Base-by-base conservation (phyloP, 73 alveolate genomes). In the Effrenium voratum region DNA sequence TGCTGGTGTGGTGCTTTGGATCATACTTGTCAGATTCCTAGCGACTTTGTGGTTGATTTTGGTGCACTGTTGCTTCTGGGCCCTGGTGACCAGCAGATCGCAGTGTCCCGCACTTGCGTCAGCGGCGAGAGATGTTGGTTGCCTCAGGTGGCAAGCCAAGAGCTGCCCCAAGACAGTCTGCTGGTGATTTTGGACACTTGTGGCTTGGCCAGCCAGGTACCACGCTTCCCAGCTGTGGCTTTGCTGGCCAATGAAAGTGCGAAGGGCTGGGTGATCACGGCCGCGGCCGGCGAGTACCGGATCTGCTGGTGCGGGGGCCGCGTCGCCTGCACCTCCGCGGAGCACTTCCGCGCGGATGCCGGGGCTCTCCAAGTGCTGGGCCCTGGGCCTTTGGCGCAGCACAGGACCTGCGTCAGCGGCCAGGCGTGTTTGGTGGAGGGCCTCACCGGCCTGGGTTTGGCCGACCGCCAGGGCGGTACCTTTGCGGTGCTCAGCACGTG, bases 131-230 rank as follows among this genome's bases (percentile, higher is more conserved):
- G 60, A 59, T 66, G 94, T 43, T 44, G 63, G 15, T 28, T 59
- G 45, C 73, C 57, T 6, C 81, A 38, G 16, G n/a, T 40, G 36
- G 94, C 45, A 19, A 66, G 75, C 50, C 52, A 41, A 34, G 77
- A 59, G 52, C 46, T 52, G 41, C 34, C 77, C n/a, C 41, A 32
- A 36, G 22, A 5, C 26, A 55, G 91, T 1, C 63, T 36, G 30
- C 36, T 68, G 81, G 75, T 85, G 44, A 68, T 68, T 3, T n/a
- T 85, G 30, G 94, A 85, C 63, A 85, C 94, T 45, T 81, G 91
- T 47, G 91, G 91, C 22, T 70, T 36, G 73, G 73, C 30, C 22
- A 81, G 91, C 45, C 88, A 77, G n/a, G 60, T 77, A 28, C 30
- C 45, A 22, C 88, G 45, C 1, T 30, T 77, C 63, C 88, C 88